A percentile compares a stretch with the other conserved stretches of the same genome.
Conservation (phyloP, 2,329 filamentous ascomycete species). For the Macrophomina tecta region DNA sequence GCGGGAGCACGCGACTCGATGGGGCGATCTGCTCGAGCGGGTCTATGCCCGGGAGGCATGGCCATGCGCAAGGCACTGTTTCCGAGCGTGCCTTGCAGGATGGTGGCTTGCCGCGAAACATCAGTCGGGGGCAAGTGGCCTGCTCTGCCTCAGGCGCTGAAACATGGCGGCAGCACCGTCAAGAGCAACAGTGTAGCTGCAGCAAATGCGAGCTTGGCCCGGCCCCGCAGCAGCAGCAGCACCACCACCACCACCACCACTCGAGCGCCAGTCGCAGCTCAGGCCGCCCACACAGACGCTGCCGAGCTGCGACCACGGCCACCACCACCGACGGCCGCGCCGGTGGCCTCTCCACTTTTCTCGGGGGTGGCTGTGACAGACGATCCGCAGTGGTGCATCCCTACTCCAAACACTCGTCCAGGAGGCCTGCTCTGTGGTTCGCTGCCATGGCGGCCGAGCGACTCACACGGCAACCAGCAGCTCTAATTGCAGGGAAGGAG, state of each 20-base stretch:
- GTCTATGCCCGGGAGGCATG: not conserved
- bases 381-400: slow-evolving; percentile 11
- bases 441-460: not conserved
- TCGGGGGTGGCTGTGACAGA: not conserved
- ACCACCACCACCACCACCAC: not conserved
- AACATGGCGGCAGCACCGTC: not conserved
- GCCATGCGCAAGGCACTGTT: too few species aligned
- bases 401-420: slow-evolving; percentile 10
- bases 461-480: not conserved
- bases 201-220: not conserved
- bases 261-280: slow-evolving; percentile 1
- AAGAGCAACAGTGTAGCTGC: not conserved
- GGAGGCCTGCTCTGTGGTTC: not conserved
- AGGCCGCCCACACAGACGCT: slow-evolving; percentile 4
- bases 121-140: not conserved
- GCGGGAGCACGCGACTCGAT: too few species aligned
- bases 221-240: not conserved
- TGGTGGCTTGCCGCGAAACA: not conserved
- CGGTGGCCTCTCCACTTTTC: not conserved
- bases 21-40: too few species aligned
- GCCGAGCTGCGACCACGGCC: not conserved
- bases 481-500: not conserved
- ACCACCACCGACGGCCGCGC: not conserved
- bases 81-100: not conserved
- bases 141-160: not conserved